phyloP scores from a whole-genome alignment of 2,329 filamentous ascomycete genomes.

The Calonectria hawksworthii region DNA sequence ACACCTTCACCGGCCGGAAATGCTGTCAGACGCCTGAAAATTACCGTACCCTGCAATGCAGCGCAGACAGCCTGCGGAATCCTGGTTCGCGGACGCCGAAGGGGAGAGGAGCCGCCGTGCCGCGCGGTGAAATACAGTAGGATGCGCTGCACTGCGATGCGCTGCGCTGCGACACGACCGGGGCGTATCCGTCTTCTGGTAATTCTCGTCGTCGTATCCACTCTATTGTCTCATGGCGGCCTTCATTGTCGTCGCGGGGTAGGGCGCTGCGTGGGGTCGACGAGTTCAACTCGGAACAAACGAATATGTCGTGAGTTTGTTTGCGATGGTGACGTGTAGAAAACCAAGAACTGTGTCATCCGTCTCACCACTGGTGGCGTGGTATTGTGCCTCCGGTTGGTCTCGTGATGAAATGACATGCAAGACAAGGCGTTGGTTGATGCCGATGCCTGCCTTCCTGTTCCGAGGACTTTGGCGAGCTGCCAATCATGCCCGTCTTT shows the following conservation, averaged over 20 bases:
- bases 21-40: constrained; percentile 23
- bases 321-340: constrained; percentile 1
- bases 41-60: constrained; percentile 6
- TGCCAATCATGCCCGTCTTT: constrained; percentile 12
- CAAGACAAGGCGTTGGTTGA: background rate
- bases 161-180: background rate
- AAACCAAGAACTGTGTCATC: background rate
- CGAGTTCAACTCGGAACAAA: background rate
- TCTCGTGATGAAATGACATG: constrained; percentile 19
- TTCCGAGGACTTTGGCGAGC: constrained; percentile 6
- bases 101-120: background rate
- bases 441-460: background rate
- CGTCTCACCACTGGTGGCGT: constrained; percentile 20
- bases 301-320: background rate
- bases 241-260: constrained; percentile 2
- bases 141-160: constrained; percentile 5
- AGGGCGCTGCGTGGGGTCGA: background rate
- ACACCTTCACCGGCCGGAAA: constrained; percentile 15
- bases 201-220: background rate
- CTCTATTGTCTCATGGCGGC: background rate
- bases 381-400: constrained; percentile 14
- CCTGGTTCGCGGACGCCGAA: constrained; percentile 11
- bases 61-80: constrained; percentile 9
- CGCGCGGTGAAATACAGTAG: background rate
- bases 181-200: background rate